phyloP scores from a whole-genome alignment of 2,329 filamentous ascomycete species.

The Rutstroemia sp. region DNA sequence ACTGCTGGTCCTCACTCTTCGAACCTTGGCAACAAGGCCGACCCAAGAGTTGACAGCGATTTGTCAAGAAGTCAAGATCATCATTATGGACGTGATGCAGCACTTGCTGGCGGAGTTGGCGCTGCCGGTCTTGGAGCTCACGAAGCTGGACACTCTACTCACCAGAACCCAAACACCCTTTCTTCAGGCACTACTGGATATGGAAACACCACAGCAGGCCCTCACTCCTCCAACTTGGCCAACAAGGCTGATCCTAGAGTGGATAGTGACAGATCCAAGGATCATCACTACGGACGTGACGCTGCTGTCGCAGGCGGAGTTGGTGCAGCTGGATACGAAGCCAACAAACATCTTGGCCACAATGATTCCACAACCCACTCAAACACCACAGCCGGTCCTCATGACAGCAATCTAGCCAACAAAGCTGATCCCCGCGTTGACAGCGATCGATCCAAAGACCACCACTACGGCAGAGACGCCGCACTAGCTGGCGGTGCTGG shows the following conservation, averaged over 20 bases:
- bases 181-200: too few relatives aligned
- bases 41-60: slow-evolving; percentile 31
- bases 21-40: slow-evolving; percentile 33
- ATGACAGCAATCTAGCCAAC: slow-evolving; percentile 34
- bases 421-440: slow-evolving; percentile 34
- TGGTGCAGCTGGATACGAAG: slow-evolving; percentile 3
- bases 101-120: slow-evolving; percentile 9
- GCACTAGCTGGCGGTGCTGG: slow-evolving; percentile 11
- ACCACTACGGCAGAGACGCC: slow-evolving; percentile 15
- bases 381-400: slow-evolving; percentile 29
- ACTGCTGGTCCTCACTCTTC: slow-evolving; percentile 31
- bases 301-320: slow-evolving; percentile 10
- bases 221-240: slow-evolving; percentile 30
- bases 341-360: slow-evolving; percentile 6
- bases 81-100: slow-evolving; percentile 16
- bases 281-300: slow-evolving; percentile 17
- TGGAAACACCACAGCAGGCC: slow-evolving; percentile 28
- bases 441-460: slow-evolving; percentile 6
- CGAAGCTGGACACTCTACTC: not conserved
- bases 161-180: too few relatives aligned
- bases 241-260: slow-evolving; percentile 36
- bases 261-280: slow-evolving; percentile 18
- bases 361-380: slow-evolving; percentile 1
- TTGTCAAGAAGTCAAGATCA: slow-evolving; percentile 12
- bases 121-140: not conserved